Evolutionary conservation across 352 stramenopile species (phyloP), one percentile per base, ranked within the genome.

Genomic region (Pythium insidiosum): DNA sequence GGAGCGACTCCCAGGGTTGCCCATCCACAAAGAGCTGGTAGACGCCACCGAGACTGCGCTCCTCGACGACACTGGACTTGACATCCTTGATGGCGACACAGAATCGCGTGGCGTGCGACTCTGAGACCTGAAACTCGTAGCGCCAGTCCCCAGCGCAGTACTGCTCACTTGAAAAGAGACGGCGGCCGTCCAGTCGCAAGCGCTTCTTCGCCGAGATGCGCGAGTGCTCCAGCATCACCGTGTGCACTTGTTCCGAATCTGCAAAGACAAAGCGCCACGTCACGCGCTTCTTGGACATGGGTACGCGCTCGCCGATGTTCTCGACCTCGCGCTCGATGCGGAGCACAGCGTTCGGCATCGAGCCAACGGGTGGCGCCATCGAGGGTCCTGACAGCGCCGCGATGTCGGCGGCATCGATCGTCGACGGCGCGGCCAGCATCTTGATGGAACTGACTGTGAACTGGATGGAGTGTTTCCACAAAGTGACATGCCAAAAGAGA

Each of bases 261-360:
- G 64, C 64, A 31, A 91, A 69, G 29, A 91, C 74, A 43, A 94
- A 91, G 41, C 76, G 75, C 79, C 82, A 92, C 16, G 75, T 89
- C 24, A 92, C 62, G 38, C 77, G 70, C 45, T 94, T 92, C 70
- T 92, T 94, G 41, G 77, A 88, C 56, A 83, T 60, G 26, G 82
- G 50, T 18, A 94, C 70, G 35, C 81, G 77, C 23, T 69, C 77
- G 29, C 81, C 81, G 44, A 89, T 88, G 61, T 88, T 93, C 56
- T 93, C 81, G 21, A 85, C 62, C 54, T 90, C 78, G 42, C 63
- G 71, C 12, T 61, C 67, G 33, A 88, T 73, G 38, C 76, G 73
- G 15, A 84, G 62, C 43, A 84, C 71, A 7, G n/a, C n/a, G n/a
- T n/a, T n/a, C n/a, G n/a, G n/a, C n/a, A n/a, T n/a, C n/a, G n/a